Evolutionary conservation across 257 asterid species (phyloP), one percentile per base, ranked within the genome.

Genomic region (Plectranthus barbatus): DNA sequence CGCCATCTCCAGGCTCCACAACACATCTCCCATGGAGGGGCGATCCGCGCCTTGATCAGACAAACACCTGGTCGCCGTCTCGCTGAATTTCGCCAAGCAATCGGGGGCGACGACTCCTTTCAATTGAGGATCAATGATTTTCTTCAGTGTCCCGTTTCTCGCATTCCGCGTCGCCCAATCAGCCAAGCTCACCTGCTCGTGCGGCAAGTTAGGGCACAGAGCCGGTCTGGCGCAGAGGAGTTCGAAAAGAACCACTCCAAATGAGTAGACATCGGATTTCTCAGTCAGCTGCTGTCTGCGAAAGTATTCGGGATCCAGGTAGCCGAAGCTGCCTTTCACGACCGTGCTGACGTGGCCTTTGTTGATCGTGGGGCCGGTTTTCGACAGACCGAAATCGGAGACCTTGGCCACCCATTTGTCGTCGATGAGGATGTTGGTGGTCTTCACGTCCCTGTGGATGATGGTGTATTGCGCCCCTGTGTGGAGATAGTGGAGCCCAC

Each of bases 361-460:
- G 59, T 76, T 75, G 87, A 81, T 81, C 64, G 78, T 75, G 0
- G 96, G 89, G 9, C 94, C 94, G 0, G 89, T 81, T 68, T 85
- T 87, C 0, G 96, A 87, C 0, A 85, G 75, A 42, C 96, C 96
- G n/a, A 87, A 87, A 78, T 87, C 96, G 0, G 96, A 85, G 17
- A 87, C 96, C 83, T 87, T 87, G 8, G 94, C 91, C 0, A 83
- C 91, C 93, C 94, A 87, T 26, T 85, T 85, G n/a, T 87, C 88
- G 14, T 85, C 92, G 17, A 87, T 39, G 8, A 87, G 86, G 19
- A 87, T 87, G 46, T 87, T 87, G 3, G 96, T 85, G 1, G 89
- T 81, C 76, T 87, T 87, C 20, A 87, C 94, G 18, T 87, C 95
- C 5, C 95, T 66, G 29, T 87, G 95, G 26, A 87, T 84, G 68